Evolutionary conservation across 176 grass and related monocot species (phyloP).

Genomic region (Guadua angustifolia): DNA sequence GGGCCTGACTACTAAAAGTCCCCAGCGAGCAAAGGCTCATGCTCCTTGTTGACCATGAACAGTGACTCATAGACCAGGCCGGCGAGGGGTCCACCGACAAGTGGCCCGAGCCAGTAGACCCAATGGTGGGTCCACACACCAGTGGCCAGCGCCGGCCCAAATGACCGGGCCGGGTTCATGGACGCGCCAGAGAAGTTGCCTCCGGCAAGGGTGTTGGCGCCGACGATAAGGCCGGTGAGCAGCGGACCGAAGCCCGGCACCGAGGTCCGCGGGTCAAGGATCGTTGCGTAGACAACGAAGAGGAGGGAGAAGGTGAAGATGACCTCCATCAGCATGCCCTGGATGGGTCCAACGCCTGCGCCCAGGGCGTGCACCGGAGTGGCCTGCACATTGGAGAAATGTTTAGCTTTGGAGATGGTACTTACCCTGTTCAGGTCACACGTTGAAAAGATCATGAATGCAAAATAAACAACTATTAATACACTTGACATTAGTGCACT

Average conservation of each 20-base stretch:
- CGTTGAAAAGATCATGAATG: neutral
- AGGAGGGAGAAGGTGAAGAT: constrained; percentile 94
- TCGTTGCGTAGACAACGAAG: constrained; percentile 85
- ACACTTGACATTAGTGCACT: neutral
- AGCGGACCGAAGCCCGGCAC: constrained; percentile 66
- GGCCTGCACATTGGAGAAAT: constrained; percentile 47
- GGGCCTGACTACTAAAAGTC: neutral
- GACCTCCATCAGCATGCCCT: constrained; percentile 85
- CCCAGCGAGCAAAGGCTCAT: constrained; percentile 52
- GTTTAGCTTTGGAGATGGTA: neutral
- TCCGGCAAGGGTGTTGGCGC: constrained; percentile 81
- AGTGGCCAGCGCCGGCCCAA: constrained; percentile 67
- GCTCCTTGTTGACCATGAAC: constrained; percentile 57
- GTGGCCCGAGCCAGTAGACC: constrained; percentile 90
- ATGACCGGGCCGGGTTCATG: constrained; percentile 93
- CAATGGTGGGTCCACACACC: constrained; percentile 89
- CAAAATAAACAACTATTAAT: neutral
- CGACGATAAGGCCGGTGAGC: constrained; percentile 80
- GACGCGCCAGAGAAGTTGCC: constrained; percentile 86
- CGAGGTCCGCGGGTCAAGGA: constrained; percentile 66
- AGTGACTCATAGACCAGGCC: constrained; percentile 74
- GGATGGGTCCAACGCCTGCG: constrained; percentile 55
- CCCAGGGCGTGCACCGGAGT: constrained; percentile 80
- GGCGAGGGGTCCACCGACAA: constrained; percentile 64
- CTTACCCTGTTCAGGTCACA: neutral